Percentiles rank a stretch among this genome's conserved stretches.
Evolutionary conservation across 2,329 filamentous ascomycete species (phyloP).

Genomic region (Sporothrix phasma): DNA sequence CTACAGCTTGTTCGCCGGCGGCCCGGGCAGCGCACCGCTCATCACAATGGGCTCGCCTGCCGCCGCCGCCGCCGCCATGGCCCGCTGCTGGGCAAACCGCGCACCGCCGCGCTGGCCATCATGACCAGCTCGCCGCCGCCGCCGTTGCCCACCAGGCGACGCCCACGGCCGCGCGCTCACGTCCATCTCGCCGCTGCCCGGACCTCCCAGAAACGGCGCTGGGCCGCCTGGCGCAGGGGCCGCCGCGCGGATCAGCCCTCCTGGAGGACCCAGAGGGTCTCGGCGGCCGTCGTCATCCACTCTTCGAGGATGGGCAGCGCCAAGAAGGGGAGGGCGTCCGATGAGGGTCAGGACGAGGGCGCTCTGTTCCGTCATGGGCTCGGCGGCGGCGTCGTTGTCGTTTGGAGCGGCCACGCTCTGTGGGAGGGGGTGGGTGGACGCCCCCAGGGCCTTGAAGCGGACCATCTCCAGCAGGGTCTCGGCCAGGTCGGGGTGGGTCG

Average conservation of each 20-base stretch:
- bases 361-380: conserved; percentile 62
- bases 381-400: not conserved
- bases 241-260: conserved; percentile 26
- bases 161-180: conserved; percentile 70
- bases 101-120: conserved; percentile 14
- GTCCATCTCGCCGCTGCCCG: conserved; percentile 73
- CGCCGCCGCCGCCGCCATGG: conserved; percentile 32
- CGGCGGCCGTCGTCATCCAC: conserved; percentile 66
- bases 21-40: conserved; percentile 27
- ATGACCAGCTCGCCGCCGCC: conserved; percentile 45
- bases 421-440: conserved; percentile 33
- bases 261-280: conserved; percentile 53
- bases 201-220: conserved; percentile 68
- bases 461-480: conserved; percentile 73
- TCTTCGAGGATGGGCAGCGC: conserved; percentile 62
- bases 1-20: conserved; percentile 29
- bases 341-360: conserved; percentile 67
- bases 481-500: conserved; percentile 64
- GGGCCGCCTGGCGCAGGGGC: conserved; percentile 56
- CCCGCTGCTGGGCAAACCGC: conserved; percentile 3
- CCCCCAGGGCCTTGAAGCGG: conserved; percentile 51
- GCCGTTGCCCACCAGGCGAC: conserved; percentile 71
- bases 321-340: conserved; percentile 67
- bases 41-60: not conserved
- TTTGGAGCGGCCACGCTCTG: conserved; percentile 9